Evolutionary conservation across 192 early-diverging fungal species (phyloP).

Genomic region (Backusella mclennaniae): DNA sequence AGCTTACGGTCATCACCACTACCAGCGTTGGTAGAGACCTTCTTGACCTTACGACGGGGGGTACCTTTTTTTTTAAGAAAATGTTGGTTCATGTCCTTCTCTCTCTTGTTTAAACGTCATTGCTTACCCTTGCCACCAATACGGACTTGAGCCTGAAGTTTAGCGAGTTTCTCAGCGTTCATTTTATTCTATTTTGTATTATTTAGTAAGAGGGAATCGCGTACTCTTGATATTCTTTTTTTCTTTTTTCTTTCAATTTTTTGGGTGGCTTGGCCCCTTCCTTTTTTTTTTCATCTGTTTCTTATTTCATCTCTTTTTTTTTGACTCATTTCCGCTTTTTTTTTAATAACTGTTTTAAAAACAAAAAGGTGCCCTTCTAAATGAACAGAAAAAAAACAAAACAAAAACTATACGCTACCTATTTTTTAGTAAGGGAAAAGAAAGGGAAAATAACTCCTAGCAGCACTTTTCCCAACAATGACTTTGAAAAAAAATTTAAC

Average conservation of each 20-base stretch:
- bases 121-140: slow-evolving; percentile 69
- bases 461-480: background rate
- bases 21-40: slow-evolving; percentile 46
- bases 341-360: background rate
- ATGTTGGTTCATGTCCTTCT: too few relatives aligned
- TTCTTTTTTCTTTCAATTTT: background rate
- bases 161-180: slow-evolving; percentile 92
- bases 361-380: background rate
- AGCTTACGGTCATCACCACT: slow-evolving; percentile 95
- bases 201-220: background rate
- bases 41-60: slow-evolving; percentile 93
- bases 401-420: background rate
- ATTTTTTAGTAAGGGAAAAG: background rate
- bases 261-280: slow-evolving; percentile 1
- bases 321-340: background rate
- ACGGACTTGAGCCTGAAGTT: slow-evolving; percentile 87
- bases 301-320: background rate
- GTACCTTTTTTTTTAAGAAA: slow-evolving; percentile 62
- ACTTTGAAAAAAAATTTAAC: slow-evolving; percentile 6
- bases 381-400: background rate
- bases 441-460: background rate
- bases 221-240: background rate
- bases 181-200: slow-evolving; percentile 34
- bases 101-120: background rate
- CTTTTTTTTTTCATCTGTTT: background rate